Evolutionary conservation across 2,329 filamentous ascomycete species (phyloP).

Genomic region (Epichloe typhina): DNA sequence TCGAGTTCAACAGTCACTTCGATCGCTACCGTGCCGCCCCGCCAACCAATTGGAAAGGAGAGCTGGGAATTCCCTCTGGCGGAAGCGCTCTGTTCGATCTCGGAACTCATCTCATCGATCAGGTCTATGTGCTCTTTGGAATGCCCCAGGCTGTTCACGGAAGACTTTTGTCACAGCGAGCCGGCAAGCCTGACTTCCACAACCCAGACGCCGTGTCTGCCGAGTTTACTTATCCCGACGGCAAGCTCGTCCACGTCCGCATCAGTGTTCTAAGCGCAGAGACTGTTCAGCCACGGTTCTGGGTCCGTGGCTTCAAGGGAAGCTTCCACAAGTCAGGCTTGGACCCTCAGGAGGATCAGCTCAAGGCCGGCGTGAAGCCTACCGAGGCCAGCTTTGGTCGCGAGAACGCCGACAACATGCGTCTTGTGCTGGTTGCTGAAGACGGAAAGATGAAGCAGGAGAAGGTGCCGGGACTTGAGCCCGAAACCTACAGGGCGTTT

Average conservation of each 20-base stretch:
- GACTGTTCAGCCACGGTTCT: conserved; percentile 57
- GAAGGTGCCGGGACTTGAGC: conserved; percentile 44
- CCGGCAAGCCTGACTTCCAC: conserved; percentile 29
- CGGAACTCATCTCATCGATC: conserved; percentile 64
- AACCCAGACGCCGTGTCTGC: conserved; percentile 49
- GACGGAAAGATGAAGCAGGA: conserved; percentile 37
- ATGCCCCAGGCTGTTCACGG: conserved; percentile 53
- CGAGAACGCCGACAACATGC: conserved; percentile 48
- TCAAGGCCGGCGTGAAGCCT: conserved; percentile 49
- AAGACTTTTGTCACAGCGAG: conserved; percentile 53
- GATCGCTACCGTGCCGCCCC: conserved; percentile 55
- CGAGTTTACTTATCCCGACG: conserved; percentile 50
- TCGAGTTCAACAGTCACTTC: conserved; percentile 71
- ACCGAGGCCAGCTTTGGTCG: conserved; percentile 50
- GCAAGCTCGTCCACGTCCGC: conserved; percentile 55
- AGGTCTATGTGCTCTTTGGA: conserved; percentile 58
- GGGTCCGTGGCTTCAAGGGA: conserved; percentile 62
- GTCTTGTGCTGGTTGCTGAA: conserved; percentile 39
- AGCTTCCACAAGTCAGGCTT: conserved; percentile 60
- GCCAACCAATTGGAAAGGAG: conserved; percentile 54
- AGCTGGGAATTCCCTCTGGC: conserved; percentile 43
- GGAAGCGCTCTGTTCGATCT: conserved; percentile 62
- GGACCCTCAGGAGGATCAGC: conserved; percentile 64
- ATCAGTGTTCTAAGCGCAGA: conserved; percentile 58
- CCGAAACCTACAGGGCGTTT: conserved; percentile 54